Conservation (phyloP, 2,329 filamentous ascomycete species). For the Mollisiaceae sp. region DNA sequence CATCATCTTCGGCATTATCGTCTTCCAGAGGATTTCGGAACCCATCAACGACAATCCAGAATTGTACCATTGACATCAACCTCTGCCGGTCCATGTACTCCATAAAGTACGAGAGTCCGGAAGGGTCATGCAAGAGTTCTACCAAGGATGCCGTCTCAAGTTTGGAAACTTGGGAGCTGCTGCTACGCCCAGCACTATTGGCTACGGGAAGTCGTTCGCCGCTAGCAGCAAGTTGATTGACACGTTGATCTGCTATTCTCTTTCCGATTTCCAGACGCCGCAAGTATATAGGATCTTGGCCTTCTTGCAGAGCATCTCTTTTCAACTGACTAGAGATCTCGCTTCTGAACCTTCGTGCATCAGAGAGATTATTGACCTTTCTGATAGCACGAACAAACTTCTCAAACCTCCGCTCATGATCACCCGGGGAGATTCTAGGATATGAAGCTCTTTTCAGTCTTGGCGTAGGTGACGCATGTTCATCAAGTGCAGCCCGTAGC, state of each 20-base stretch:
- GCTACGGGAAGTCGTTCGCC: slow-evolving; percentile 44
- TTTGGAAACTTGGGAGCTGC: slow-evolving; percentile 55
- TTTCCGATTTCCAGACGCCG: slow-evolving; percentile 92
- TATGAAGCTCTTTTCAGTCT: slow-evolving; percentile 69
- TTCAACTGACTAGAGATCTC: slow-evolving; percentile 92
- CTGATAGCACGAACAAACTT: slow-evolving; percentile 89
- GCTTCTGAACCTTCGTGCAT: slow-evolving; percentile 89
- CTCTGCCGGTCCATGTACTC: slow-evolving; percentile 96
- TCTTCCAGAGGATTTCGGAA: slow-evolving; percentile 94
- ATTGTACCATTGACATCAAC: slow-evolving; percentile 89
- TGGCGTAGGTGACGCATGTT: slow-evolving; percentile 85
- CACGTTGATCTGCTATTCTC: slow-evolving; percentile 85
- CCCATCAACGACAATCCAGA: slow-evolving; percentile 97
- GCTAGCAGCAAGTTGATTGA: slow-evolving; percentile 77
- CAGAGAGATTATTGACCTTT: slow-evolving; percentile 87
- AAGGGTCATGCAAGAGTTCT: slow-evolving; percentile 87
- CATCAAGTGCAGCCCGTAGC: slow-evolving; percentile 87
- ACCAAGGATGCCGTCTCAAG: slow-evolving; percentile 78
- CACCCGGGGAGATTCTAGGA: slow-evolving; percentile 78
- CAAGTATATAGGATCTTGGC: slow-evolving; percentile 84
- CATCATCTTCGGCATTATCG: slow-evolving; percentile 69
- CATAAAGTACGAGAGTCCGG: slow-evolving; percentile 98
- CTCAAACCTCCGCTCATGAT: slow-evolving; percentile 92
- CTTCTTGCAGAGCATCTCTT: slow-evolving; percentile 77
- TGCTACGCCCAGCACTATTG: slow-evolving; percentile 34